A percentile compares a stretch with the other conserved stretches of the same genome.
Conservation (phyloP, 257 asterid genomes). For the Solanum rostratum region DNA sequence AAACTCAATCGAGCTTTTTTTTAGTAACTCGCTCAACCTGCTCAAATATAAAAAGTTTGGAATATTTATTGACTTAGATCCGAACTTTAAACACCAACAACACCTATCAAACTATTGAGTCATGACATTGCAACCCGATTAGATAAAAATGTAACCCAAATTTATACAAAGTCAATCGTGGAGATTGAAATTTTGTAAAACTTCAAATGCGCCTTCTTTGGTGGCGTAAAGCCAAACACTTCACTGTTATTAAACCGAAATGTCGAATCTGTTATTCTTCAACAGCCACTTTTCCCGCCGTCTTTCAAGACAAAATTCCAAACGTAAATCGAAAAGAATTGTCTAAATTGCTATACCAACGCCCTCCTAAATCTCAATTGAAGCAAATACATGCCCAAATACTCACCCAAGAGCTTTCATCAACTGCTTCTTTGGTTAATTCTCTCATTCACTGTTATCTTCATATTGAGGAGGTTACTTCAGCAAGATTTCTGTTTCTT, state of each 20-base stretch:
- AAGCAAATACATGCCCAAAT: slow-evolving; percentile 68
- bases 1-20: not conserved
- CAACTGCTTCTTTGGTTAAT: slow-evolving; percentile 19
- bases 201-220: not conserved
- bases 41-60: not conserved
- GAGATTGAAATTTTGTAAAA: not conserved
- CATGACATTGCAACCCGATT: not conserved
- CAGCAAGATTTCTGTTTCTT: slow-evolving; percentile 36
- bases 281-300: not conserved
- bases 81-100: not conserved
- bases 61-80: not conserved
- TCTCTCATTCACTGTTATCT: slow-evolving; percentile 71
- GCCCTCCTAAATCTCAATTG: slow-evolving; percentile 38
- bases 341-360: slow-evolving; percentile 28
- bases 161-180: not conserved
- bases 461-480: slow-evolving; percentile 17
- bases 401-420: slow-evolving; percentile 20
- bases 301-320: slow-evolving; percentile 11
- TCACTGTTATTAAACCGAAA: not conserved
- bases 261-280: not conserved
- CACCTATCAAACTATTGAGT: not conserved
- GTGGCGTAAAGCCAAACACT: not conserved
- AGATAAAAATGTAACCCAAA: not conserved
- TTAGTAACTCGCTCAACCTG: not conserved
- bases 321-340: slow-evolving; percentile 26